These are phyloP conservation scores for Candida taoyuanica DNA, from an alignment of 805 yeast species.

Conservation along the genomic window DNA sequence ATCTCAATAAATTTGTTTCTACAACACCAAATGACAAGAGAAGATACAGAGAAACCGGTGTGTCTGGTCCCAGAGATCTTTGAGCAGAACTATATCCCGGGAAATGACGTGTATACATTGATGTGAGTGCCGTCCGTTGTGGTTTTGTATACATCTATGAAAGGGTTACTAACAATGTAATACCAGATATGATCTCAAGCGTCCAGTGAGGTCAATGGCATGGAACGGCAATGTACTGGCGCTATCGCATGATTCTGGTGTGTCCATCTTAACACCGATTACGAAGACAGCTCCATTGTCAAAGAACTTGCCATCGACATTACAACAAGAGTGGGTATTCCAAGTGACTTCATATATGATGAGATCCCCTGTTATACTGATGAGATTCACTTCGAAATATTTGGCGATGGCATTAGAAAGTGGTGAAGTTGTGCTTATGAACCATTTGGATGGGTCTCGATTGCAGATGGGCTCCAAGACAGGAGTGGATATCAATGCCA, in stretches of 20 bases:
- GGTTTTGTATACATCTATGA: background rate
- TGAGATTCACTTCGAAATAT: slow-evolving; percentile 22
- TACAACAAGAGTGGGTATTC: slow-evolving; percentile 26
- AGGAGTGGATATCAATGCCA: slow-evolving; percentile 24
- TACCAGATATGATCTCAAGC: slow-evolving; percentile 20
- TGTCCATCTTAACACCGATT: slow-evolving; percentile 23
- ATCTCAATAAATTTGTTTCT: no score
- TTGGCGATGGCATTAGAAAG: slow-evolving; percentile 19
- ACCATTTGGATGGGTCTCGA: slow-evolving; percentile 21
- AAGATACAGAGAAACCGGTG: slow-evolving; percentile 15
- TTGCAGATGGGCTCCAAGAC: slow-evolving; percentile 2
- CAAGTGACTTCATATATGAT: slow-evolving; percentile 14
- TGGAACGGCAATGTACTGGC: slow-evolving; percentile 25
- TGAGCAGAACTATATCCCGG: slow-evolving; percentile 16
- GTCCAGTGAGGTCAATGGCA: slow-evolving; percentile 15
- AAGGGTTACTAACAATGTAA: slow-evolving; percentile 1
- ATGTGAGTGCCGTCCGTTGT: slow-evolving; percentile 12
- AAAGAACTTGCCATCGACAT: slow-evolving; percentile 18
- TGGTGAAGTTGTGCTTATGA: slow-evolving; percentile 17
- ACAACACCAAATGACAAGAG: background rate
- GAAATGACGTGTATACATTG: slow-evolving; percentile 21
- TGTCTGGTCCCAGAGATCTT: slow-evolving; percentile 23
- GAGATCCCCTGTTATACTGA: slow-evolving; percentile 11
- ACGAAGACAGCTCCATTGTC: slow-evolving; percentile 21
- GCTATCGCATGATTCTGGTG: slow-evolving; percentile 20